These are phyloP conservation scores for Rhizopogon vesiculosus DNA, from an alignment of 768 basidiomycete species.

Conservation along the genomic window DNA sequence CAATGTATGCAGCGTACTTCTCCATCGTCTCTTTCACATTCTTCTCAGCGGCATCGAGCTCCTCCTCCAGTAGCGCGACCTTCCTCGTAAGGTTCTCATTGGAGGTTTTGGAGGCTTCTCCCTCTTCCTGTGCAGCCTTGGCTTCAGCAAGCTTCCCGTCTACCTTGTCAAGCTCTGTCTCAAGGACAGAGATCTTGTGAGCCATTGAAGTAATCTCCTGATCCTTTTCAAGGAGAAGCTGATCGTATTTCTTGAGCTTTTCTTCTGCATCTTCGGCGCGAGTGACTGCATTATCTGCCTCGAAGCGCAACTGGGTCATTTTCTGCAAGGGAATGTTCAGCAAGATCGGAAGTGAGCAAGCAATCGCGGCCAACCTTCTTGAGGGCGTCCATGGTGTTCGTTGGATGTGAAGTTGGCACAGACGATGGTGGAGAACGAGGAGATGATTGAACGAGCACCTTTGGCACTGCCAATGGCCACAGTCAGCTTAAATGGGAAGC, in stretches of 20 bases:
- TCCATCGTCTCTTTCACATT: constrained; percentile 95
- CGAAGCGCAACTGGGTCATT: constrained; percentile 71
- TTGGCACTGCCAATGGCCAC: constrained; percentile 11
- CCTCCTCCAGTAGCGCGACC: constrained; percentile 89
- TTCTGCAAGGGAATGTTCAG: constrained; percentile 41
- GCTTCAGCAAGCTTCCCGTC: constrained; percentile 62
- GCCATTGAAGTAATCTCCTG: constrained; percentile 81
- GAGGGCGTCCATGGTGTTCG: constrained; percentile 41
- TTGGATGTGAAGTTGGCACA: constrained; percentile 3
- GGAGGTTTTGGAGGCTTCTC: constrained; percentile 63
- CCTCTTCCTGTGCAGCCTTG: constrained; percentile 63
- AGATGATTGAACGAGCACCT: constrained; percentile 3
- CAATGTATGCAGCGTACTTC: constrained; percentile 57
- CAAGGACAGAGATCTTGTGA: constrained; percentile 62
- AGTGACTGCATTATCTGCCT: constrained; percentile 75
- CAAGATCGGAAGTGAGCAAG: not conserved
- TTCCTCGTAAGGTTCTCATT: constrained; percentile 78
- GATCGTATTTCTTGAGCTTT: constrained; percentile 76
- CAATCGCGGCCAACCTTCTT: constrained; percentile 31
- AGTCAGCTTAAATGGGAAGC: constrained; percentile 17
- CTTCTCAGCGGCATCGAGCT: constrained; percentile 94
- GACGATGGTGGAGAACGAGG: constrained; percentile 5
- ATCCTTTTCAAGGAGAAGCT: constrained; percentile 71
- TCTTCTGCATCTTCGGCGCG: constrained; percentile 88
- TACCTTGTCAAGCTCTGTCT: constrained; percentile 63